phyloP scores from a whole-genome alignment of 2,329 filamentous ascomycete genomes.

The Penicillium sp. region DNA sequence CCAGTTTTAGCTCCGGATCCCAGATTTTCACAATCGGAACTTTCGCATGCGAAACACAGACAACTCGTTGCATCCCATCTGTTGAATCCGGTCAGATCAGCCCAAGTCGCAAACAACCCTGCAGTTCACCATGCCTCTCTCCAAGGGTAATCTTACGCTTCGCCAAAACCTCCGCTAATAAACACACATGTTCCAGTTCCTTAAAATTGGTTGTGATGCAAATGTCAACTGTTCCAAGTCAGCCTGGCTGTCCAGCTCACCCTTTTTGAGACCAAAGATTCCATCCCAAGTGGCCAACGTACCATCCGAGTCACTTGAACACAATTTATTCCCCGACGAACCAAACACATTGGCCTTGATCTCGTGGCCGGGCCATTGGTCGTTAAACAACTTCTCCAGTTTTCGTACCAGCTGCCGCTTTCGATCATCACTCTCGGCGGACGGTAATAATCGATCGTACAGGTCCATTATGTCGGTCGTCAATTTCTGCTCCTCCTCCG shows the following conservation, averaged over 20 bases:
- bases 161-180: slow-evolving; percentile 81
- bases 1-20: slow-evolving; percentile 86
- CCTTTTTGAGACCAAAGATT: neutral
- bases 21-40: slow-evolving; percentile 98
- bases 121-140: neutral
- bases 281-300: slow-evolving; percentile 33
- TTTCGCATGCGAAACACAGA: slow-evolving; percentile 92
- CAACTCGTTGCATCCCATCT: slow-evolving; percentile 97
- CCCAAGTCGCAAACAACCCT: neutral
- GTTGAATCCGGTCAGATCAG: slow-evolving; percentile 17
- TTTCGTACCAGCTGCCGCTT: slow-evolving; percentile 78
- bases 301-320: slow-evolving; percentile 96
- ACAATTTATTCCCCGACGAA: slow-evolving; percentile 94
- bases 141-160: slow-evolving; percentile 63
- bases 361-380: slow-evolving; percentile 86
- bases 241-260: slow-evolving; percentile 15
- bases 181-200: slow-evolving; percentile 84
- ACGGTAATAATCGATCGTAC: slow-evolving; percentile 83
- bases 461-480: slow-evolving; percentile 81
- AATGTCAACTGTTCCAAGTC: slow-evolving; percentile 72
- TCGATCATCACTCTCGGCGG: slow-evolving; percentile 72
- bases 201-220: slow-evolving; percentile 93
- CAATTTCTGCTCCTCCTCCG: slow-evolving; percentile 72
- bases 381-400: slow-evolving; percentile 81
- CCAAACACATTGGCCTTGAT: slow-evolving; percentile 94